Evolutionary conservation across 352 stramenopile species (phyloP), one percentile per base, ranked within the genome.

Genomic region (Phytophthora nicotianae): DNA sequence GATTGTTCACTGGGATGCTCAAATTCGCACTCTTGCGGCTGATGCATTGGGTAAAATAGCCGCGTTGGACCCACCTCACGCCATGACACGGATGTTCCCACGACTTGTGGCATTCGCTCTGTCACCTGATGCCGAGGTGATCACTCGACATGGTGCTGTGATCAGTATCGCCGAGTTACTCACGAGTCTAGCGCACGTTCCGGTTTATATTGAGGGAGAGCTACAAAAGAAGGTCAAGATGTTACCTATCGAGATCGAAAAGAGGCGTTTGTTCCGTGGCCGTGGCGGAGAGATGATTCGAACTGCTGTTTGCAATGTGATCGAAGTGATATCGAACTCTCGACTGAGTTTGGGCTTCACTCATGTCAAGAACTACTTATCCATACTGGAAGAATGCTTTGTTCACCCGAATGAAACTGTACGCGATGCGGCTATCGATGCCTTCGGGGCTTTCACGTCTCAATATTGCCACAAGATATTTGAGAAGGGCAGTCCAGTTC

Each of bases 201-300:
- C 84, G 3, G 70, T 80, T 4, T 90, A 77, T 49, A 68, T 95
- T 26, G 75, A 90, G 52, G 86, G 86, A 2, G 84, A 95, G 41
- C 46, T 91, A 7, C 83, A 93, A 53, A 74, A 74, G 11, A 64
- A 77, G 35, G 54, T 95, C 24, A 95, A 95, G 58, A 74, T 79
- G 56, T 56, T 95, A 33, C 74, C 83, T 3, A 77, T 93, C 35
- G 86, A 88, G 21, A 86, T 99, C 50, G 97, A 99, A 58, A 98
- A 98, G 64, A 76, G 80, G 6, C 84, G 97, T 7, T 70, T 99
- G 6, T 99, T 99, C 68, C 88, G 97, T 58, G 97, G 97, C 9
- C 88, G 95, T 13, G 97, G 97, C 37, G 97, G 97, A 16, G 96
- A 99, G 64, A 89, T 98, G 32, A 98, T 99, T 62, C 91, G 97